Evolutionary conservation across 495 filamentous ascomycete species (phyloP), one percentile per base, ranked within the genome.

Genomic region (Stereocaulon alpinum): DNA sequence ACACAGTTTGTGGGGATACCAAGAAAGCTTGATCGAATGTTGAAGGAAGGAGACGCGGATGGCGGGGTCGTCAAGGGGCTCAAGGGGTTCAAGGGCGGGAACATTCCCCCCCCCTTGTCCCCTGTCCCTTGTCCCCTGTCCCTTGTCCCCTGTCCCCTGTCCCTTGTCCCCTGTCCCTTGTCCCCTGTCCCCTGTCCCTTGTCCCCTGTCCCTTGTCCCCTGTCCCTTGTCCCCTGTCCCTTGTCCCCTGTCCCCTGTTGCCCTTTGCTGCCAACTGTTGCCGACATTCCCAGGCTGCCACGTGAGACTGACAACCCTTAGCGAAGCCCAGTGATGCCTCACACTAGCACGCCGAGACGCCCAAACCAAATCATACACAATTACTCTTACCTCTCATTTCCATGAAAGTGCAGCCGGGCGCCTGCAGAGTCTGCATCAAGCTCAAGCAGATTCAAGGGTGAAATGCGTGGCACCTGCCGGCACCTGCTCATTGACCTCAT

Each of bases 401-500:
- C 6, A 15, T 52, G 49, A 29, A 52, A 52, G 17, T 52, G 10
- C 29, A 37, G 49, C 49, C 29, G 49, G 49, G 27, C 49, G 49
- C 49, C 34, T 52, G 49, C 49, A 34, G 30, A 37, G 24, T 30
- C 47, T 4, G 18, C 30, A 32, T 51, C 27, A n/a, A n/a, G 48
- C 18, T 30, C 29, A 30, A 11, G 18, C 48, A 11, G 27, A 37
- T 32, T 37, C 15, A 29, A 18, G 49, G 49, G 49, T 30, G 30
- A n/a, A 37, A 51, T 34, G 27, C 24, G 49, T 51, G 49, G 30
- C 17, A 34, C 14, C 49, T 10, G 29, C 30, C 14, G 20, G 37
- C n/a, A 40, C 40, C 34, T 55, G 52, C 20, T 55, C 22, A 20
- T 42, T 55, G 52, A 55, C 29, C 34, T 42, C 52, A 55, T 55